Evolutionary conservation across 2,329 filamentous ascomycete species (phyloP), one percentile per base, ranked within the genome.

Genomic region (Alternaria sp.): DNA sequence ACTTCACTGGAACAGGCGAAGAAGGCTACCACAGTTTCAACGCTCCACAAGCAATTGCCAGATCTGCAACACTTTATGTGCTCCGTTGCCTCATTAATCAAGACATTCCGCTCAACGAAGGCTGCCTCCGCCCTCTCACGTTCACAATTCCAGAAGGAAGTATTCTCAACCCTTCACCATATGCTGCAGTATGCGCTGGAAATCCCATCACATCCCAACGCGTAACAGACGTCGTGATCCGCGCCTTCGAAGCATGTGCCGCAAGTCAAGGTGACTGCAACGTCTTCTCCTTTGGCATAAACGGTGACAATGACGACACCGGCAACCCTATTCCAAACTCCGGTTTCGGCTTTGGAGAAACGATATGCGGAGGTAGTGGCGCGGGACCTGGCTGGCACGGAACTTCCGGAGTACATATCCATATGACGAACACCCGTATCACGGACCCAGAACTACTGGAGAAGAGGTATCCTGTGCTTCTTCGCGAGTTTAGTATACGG

Each of bases 1-100:
- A 82, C 59, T 82, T 81, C 64, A 76, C 76, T 0, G 79, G 79
- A 24, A 81, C 80, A 3, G 75, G 75, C 3, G 60, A 63, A 26
- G 76, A 81, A 57, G 69, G 67, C 1, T 78, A 71, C 49, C 69
- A 70, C 55, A 75, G 72, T 57, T 67, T 70, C 54, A 82, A 82
- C 58, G 77, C 78, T 1, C 80, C 79, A 1, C 65, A 69, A 22
- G 75, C 77, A 7, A 79, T 81, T 57, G 71, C 73, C 8, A 73
- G 78, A 52, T 79, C 73, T 1, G 77, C 70, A 5, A 68, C 59
- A 30, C 47, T 73, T 12, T 75, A 78, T 51, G 55, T 53, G 12
- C 66, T 78, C 1, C 70, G 75, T 28, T 68, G 65, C 14, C 68
- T 78, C 20, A 72, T 78, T 44, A 63, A 67, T 30, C 57, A 63